Conservation (phyloP, 2,329 filamentous ascomycete species). For the Dothidotthia symphoricarpi region DNA sequence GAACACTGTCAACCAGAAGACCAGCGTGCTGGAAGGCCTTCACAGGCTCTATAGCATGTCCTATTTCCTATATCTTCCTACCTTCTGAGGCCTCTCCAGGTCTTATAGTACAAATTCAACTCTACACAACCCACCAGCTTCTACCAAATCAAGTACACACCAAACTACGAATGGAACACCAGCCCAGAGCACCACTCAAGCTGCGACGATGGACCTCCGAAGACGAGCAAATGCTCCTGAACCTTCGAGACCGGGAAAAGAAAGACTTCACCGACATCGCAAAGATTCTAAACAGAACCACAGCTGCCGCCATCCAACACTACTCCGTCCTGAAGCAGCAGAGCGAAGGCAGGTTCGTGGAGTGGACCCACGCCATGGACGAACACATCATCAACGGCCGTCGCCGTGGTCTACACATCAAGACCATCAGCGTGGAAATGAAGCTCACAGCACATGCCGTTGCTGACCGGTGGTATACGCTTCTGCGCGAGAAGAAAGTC, state of each 20-base stretch:
- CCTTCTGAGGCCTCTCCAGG: no score
- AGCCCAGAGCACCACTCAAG: background rate
- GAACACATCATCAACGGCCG: slow-evolving; percentile 6
- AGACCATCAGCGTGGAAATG: slow-evolving; percentile 3
- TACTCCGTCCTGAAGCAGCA: slow-evolving; percentile 1
- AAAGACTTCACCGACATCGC: slow-evolving; percentile 1
- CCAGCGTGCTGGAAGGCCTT: no score
- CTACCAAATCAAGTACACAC: background rate
- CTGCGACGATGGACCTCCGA: slow-evolving; percentile 7
- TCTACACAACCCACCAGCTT: no score
- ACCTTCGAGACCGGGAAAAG: slow-evolving; percentile 1
- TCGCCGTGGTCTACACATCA: slow-evolving; percentile 1
- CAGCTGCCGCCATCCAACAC: background rate
- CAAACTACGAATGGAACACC: background rate
- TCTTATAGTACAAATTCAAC: no score
- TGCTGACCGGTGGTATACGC: slow-evolving; percentile 6
- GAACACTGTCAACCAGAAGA: no score
- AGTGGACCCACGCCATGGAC: slow-evolving; percentile 5
- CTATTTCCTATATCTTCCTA: no score
- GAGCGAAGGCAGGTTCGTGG: slow-evolving; percentile 1
- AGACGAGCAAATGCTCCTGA: slow-evolving; percentile 4
- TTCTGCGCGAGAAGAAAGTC: slow-evolving; percentile 4
- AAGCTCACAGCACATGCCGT: slow-evolving; percentile 1
- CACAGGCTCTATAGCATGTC: no score
- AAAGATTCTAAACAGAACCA: background rate